Base-by-base conservation (phyloP, 371 early-diverging fungal genomes). In the Mortierella sp. region DNA sequence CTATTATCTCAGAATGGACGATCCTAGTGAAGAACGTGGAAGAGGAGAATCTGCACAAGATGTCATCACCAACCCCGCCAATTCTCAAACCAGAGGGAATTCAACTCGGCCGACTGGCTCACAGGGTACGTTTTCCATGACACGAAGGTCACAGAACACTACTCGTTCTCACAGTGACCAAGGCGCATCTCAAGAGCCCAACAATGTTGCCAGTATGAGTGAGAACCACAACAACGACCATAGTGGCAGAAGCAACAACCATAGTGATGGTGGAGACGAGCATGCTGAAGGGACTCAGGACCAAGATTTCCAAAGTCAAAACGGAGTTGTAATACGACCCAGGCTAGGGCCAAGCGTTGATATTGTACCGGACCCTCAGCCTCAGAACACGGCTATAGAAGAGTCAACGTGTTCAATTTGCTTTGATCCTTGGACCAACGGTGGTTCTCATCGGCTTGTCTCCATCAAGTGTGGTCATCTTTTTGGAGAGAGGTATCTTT, bases 381-480 rank as follows among this genome's bases (percentile, higher is more conserved):
- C 80, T 0, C 62, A 57, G 25, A 73, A 79, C 16, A 60, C 63
- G 7, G 74, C 66, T 37, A 73, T 73, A 21, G 80, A 79, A 62
- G 80, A 79, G 50, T 79, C 80, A 16, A 73, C 64, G 11, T 81
- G 81, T 50, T 74, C 77, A 0, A 81, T 81, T 21, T 81, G 81
- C 37, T 76, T 76, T 28, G 81, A 81, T 18, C 37, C 67, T 1
- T 81, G 81, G 81, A 73, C 77, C 4, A 81, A 81, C 57, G 70
- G 71, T 14, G 81, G 81, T 5, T 25, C 15, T 7, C 81, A 81
- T 58, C 70, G 77, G 1, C 64, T 81, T 15, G 74, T 74, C 16
- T 72, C 77, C 19, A 74, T 76, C 58, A 81, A 76, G 45, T 81
- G 81, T 45, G 81, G 81, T 0, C 81, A 81, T 64, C 77, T 81